These are phyloP conservation scores for Aspergillus floridensis DNA, from an alignment of 2,329 filamentous ascomycete species.

Conservation along the genomic window DNA sequence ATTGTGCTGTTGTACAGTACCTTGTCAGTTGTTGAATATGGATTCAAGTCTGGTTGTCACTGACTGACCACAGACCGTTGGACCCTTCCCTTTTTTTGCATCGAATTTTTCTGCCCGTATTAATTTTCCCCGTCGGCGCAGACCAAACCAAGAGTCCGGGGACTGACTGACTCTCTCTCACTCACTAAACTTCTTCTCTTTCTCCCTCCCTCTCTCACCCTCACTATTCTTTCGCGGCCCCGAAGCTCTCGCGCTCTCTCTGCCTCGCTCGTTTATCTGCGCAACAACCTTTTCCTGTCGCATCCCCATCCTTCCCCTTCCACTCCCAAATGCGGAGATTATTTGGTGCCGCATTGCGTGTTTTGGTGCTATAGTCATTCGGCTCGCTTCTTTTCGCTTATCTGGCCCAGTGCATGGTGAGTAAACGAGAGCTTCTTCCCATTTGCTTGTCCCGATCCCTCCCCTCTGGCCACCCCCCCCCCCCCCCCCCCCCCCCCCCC, in stretches of 20 bases:
- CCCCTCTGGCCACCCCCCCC: constrained; percentile 2
- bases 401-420: constrained; percentile 25
- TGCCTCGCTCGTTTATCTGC: constrained; percentile 20
- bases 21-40: not conserved
- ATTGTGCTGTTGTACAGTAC: too few species aligned
- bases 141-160: constrained; percentile 8
- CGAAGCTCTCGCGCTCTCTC: constrained; percentile 19
- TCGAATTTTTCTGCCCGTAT: not conserved
- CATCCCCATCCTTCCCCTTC: constrained; percentile 11
- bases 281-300: constrained; percentile 21
- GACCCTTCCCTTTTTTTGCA: not conserved
- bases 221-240: constrained; percentile 14
- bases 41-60: constrained; percentile 7
- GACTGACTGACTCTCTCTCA: not conserved
- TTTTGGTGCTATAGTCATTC: constrained; percentile 27
- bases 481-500: too few species aligned
- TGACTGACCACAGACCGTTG: not conserved
- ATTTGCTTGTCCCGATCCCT: constrained; percentile 17
- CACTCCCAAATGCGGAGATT: constrained; percentile 21
- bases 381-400: constrained; percentile 27
- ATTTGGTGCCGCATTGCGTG: constrained; percentile 17
- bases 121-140: not conserved
- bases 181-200: not conserved
- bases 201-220: not conserved
- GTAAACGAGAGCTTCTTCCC: constrained; percentile 21